Evolutionary conservation across 1,139 yeast species (phyloP).

Genomic region (Yamadazyma diddensiae): DNA sequence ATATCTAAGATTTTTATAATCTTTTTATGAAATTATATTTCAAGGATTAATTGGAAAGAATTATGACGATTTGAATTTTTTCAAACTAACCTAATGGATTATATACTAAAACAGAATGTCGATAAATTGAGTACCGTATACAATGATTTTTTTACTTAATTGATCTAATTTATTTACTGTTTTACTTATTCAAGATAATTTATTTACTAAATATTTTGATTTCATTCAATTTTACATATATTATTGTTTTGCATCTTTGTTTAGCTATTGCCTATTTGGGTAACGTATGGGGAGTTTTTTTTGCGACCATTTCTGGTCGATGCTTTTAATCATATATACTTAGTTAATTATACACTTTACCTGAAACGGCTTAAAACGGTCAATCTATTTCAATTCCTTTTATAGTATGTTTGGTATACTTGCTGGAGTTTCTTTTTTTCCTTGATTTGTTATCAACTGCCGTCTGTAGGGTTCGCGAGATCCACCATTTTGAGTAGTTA

Average conservation of each 20-base stretch:
- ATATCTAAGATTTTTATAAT: no score
- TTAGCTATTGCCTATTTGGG: constrained; percentile 8
- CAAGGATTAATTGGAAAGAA: neutral
- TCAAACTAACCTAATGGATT: constrained; percentile 1
- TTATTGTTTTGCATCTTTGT: constrained; percentile 4
- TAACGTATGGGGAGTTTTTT: constrained; percentile 6
- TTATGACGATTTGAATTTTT: neutral
- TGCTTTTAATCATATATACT: no score
- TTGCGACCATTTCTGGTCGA: constrained; percentile 8
- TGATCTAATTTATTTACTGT: constrained; percentile 10
- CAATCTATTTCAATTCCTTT: no score
- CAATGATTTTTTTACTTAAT: constrained; percentile 8
- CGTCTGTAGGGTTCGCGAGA: no score
- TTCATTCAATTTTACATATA: constrained; percentile 6
- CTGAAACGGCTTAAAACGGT: no score
- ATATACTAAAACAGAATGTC: constrained; percentile 4
- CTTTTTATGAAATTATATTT: neutral
- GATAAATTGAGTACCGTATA: constrained; percentile 1
- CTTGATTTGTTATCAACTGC: no score
- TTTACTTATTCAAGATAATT: constrained; percentile 8
- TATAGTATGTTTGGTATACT: no score
- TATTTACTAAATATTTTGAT: constrained; percentile 12
- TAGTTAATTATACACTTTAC: no score
- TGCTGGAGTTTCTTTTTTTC: no score
- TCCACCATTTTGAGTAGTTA: no score